Evolutionary conservation across 768 basidiomycete genomes (phyloP).

Genomic region (Tylopilus cervinicoccineus): DNA sequence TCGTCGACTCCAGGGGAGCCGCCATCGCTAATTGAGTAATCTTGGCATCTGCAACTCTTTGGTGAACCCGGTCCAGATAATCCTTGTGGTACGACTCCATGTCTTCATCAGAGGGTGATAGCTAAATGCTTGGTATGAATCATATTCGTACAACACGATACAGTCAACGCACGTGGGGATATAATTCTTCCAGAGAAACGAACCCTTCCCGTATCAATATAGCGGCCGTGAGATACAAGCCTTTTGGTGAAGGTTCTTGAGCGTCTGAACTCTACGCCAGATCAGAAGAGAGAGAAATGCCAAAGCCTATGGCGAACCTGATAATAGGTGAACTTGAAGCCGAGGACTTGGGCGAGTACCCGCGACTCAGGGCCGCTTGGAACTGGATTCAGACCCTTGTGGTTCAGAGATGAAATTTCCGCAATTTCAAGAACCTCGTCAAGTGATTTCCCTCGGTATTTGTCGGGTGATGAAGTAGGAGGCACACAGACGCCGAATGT

Average conservation of each 20-base stretch:
- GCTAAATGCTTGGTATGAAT: slow-evolving; percentile 37
- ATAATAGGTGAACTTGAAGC: slow-evolving; percentile 95
- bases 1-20: slow-evolving; percentile 64
- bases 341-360: slow-evolving; percentile 85
- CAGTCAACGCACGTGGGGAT: slow-evolving; percentile 71
- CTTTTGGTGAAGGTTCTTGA: slow-evolving; percentile 59
- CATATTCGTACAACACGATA: neutral
- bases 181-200: slow-evolving; percentile 81
- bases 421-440: slow-evolving; percentile 63
- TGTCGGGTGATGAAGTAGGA: slow-evolving; percentile 34
- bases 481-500: slow-evolving; percentile 34
- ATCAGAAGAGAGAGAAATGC: slow-evolving; percentile 13
- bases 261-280: slow-evolving; percentile 48
- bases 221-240: slow-evolving; percentile 78
- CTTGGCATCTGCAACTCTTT: slow-evolving; percentile 66
- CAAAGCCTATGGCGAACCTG: slow-evolving; percentile 51
- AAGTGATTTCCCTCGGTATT: slow-evolving; percentile 56
- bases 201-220: slow-evolving; percentile 88
- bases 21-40: slow-evolving; percentile 81
- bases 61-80: slow-evolving; percentile 58
- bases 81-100: slow-evolving; percentile 67
- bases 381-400: slow-evolving; percentile 6
- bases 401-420: slow-evolving; percentile 30
- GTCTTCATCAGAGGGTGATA: slow-evolving; percentile 70
- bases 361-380: slow-evolving; percentile 40